Evolutionary conservation across 768 basidiomycete species (phyloP), one percentile per base, ranked within the genome.

Genomic region (Fomitopsis pulvina): DNA sequence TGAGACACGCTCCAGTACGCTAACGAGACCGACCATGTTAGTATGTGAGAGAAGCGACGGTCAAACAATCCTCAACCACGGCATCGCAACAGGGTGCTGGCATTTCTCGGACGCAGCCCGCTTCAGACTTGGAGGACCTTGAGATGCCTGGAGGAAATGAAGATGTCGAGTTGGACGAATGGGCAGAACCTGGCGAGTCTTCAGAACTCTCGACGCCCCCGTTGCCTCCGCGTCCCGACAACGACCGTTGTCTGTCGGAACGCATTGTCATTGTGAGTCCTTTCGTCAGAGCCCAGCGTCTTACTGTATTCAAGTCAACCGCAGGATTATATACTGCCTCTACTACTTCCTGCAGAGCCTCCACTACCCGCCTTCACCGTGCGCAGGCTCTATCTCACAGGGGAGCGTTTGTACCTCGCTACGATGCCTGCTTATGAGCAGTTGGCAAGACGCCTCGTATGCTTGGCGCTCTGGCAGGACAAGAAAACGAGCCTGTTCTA

Each of bases 41-140:
- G 83, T 75, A 81, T 66, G 79, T 85, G 4, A 75, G 71, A 10
- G 84, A 86, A 63, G 78, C 83, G 7, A 66, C 65, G 38, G 50
- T 70, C 12, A 59, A 70, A 16, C 43, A 52, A 32, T 8, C 45
- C 6, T 22, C 48, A 12, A 11, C 20, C 11, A 27, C 16, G 3
- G 25, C 28, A 10, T 24, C 34, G n/a, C 27, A 27, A n/a, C n/a
- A 18, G 14, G 27, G 62, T 65, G 34, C 47, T 54, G 20, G 62
- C 58, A 24, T 14, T 43, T 25, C 52, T 20, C 38, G 27, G 11
- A 18, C 18, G 14, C 3, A 27, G 16, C n/a, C n/a, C n/a, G 18
- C 7, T 37, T 37, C 34, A 27, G 21, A 44, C 8, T 6, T 18
- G 34, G 14, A 37, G 14, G 34, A 16, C 4, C 14, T 37, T 16